Conservation (phyloP, 257 asterid genomes). For the Scutellaria galericulata region DNA sequence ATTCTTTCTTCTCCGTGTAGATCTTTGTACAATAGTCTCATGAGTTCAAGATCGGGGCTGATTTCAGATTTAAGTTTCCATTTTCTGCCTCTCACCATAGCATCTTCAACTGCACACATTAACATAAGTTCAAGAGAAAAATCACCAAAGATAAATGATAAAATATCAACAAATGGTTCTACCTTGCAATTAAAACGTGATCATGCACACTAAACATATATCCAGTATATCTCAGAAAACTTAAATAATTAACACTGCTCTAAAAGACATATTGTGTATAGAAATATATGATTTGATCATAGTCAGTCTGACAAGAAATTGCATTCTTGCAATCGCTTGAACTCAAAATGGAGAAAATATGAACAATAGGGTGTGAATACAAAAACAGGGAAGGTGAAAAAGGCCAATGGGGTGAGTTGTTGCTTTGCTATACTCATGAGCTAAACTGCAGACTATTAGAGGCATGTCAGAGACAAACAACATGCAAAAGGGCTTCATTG, state of each 20-base stretch:
- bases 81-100: slow-evolving; percentile 44
- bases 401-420: slow-evolving; percentile 11
- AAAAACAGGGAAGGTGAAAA: slow-evolving; percentile 12
- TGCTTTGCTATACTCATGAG: background rate
- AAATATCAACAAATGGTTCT: background rate
- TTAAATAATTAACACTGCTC: background rate
- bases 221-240: background rate
- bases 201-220: slow-evolving; percentile 4
- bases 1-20: slow-evolving; percentile 67
- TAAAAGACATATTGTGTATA: background rate
- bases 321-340: slow-evolving; percentile 21
- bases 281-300: slow-evolving; percentile 14
- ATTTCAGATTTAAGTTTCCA: slow-evolving; percentile 85
- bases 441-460: slow-evolving; percentile 14
- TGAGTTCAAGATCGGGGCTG: slow-evolving; percentile 68
- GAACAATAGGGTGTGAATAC: slow-evolving; percentile 6
- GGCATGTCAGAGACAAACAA: slow-evolving; percentile 21
- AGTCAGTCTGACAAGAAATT: slow-evolving; percentile 10
- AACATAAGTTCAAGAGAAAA: slow-evolving; percentile 11
- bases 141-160: slow-evolving; percentile 1
- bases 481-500: slow-evolving; percentile 14
- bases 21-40: slow-evolving; percentile 71
- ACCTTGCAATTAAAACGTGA: slow-evolving; percentile 1
- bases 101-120: slow-evolving; percentile 54
- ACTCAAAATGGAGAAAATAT: slow-evolving; percentile 5